Conservation (phyloP, 2,329 filamentous ascomycete genomes). For the Fusarium caatingaense region DNA sequence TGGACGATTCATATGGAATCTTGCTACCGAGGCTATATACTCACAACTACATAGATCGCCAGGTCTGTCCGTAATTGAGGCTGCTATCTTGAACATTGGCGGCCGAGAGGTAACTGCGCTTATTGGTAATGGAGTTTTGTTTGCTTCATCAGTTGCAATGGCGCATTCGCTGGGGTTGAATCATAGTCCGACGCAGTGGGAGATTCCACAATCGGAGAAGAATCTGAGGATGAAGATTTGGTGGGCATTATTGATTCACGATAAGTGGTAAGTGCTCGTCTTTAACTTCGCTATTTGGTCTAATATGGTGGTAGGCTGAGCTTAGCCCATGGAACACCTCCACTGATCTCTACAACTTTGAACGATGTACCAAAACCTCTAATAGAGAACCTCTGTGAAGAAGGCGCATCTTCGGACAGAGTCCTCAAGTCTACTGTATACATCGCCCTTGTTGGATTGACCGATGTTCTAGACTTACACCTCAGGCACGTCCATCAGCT, state of each 20-base stretch:
- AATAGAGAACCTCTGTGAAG: constrained; percentile 50
- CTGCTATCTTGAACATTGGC: constrained; percentile 68
- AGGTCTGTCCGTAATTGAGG: constrained; percentile 67
- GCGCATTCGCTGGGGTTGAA: constrained; percentile 67
- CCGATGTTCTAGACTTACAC: constrained; percentile 51
- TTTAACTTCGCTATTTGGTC: neutral
- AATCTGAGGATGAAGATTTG: constrained; percentile 64
- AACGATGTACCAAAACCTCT: constrained; percentile 61
- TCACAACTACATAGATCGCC: constrained; percentile 69
- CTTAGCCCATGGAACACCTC: constrained; percentile 64
- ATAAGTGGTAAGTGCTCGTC: constrained; percentile 59
- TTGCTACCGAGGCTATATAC: constrained; percentile 69
- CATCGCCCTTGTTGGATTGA: constrained; percentile 58
- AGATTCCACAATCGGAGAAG: constrained; percentile 63
- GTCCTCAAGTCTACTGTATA: constrained; percentile 54
- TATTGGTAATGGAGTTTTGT: constrained; percentile 65
- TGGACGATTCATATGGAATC: constrained; percentile 70
- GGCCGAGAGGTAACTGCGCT: constrained; percentile 70
- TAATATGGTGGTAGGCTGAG: constrained; percentile 56
- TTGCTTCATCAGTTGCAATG: constrained; percentile 63
- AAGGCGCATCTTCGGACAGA: constrained; percentile 25
- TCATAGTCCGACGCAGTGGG: constrained; percentile 63
- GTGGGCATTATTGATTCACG: constrained; percentile 67
- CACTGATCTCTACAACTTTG: constrained; percentile 58
- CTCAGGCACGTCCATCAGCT: constrained; percentile 53